Evolutionary conservation across 495 filamentous ascomycete species (phyloP), one percentile per base, ranked within the genome.

Genomic region (Neurospora discreta): DNA sequence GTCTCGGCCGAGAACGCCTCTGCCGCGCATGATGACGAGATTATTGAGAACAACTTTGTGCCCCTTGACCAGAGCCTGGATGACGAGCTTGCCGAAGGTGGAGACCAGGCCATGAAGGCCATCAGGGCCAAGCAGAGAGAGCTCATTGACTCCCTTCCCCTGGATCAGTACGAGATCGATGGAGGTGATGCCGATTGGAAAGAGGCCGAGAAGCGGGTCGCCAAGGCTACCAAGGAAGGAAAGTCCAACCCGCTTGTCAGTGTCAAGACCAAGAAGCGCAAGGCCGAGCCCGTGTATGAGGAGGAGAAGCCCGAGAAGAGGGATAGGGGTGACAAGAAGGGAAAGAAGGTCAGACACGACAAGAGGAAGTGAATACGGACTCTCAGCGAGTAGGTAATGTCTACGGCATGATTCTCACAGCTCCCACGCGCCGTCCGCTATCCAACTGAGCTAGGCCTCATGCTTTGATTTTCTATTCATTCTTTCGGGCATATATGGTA

Each of bases 31-130:
- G 90, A 91, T 40, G 91, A 90, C 58, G 89, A 89, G 70, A 78
- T 87, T 16, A 80, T 88, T 30, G 88, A 90, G 69, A 83, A 84
- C 68, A 85, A 85, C 52, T 93, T 90, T 75, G 86, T 87, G 65
- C 90, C 93, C 0, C 81, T 97, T 16, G 87, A 89, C n/a, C 85
- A 84, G 70, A 82, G 82, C n/a, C 79, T 98, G 26, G 89, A 92
- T n/a, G 93, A 95, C 5, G 96, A 99, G 78, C 85, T 98, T 40
- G 89, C 89, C 68, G 91, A 95, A 75, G 95, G 90, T 15, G 93
- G 91, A 2, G 86, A 94, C 74, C 89, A 95, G 79, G 86, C 91
- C 23, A 78, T 94, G 74, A 82, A 83, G 41, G 89, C 87, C 68
- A 79, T 97, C 78, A 86, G 88, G 74, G 82, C 84, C 71, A 92